Evolutionary conservation across 768 basidiomycete genomes (phyloP), one percentile per base, ranked within the genome.

Genomic region (Porphyrellus cyaneotinctus): DNA sequence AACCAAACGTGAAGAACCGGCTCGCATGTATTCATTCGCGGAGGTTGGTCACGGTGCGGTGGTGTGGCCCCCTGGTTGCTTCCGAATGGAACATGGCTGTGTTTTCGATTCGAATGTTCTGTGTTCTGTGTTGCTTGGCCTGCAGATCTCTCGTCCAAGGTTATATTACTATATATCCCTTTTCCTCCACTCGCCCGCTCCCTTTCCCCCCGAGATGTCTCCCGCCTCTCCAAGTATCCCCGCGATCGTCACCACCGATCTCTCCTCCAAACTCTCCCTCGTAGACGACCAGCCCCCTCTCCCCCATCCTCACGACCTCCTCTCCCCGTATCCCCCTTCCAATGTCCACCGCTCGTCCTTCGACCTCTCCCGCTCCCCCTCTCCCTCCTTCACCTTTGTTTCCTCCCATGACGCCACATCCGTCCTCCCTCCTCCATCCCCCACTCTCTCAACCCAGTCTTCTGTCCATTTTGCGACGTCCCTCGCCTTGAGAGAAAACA

Each of bases 371-470:
- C 64, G 65, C 31, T 70, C 70, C 0, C 58, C 61, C 9, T 70
- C 72, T 0, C 61, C 71, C 2, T 64, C 68, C 15, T 60, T 69
- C 0, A 66, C 67, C 0, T 59, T 57, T 4, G 67, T 75, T 2
- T 72, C 73, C 8, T 75, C 72, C 0, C 73, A 77, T n/a, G 78
- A 78, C 41, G 74, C 70, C 33, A 70, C 72, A 22, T 77, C 68
- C 1, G 62, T 67, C 9, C 52, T 54, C 10, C 66, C 69, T 1
- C 89, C 89, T 0, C 88, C 89, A 0, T 91, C 89, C 0, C 90
- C 89, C 1, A 90, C 89, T 0, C 75, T 88, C 11, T 88, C 90
- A 0, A 79, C 75, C 3, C 77, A 74, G 15, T 87, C 85, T 3
- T 81, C 81, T 0, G 76, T 80, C 0, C 79, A 83, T 31, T 89